These are phyloP conservation scores for Penicillium longicatenatum DNA, from an alignment of 495 filamentous ascomycete genomes.

Conservation along the genomic window DNA sequence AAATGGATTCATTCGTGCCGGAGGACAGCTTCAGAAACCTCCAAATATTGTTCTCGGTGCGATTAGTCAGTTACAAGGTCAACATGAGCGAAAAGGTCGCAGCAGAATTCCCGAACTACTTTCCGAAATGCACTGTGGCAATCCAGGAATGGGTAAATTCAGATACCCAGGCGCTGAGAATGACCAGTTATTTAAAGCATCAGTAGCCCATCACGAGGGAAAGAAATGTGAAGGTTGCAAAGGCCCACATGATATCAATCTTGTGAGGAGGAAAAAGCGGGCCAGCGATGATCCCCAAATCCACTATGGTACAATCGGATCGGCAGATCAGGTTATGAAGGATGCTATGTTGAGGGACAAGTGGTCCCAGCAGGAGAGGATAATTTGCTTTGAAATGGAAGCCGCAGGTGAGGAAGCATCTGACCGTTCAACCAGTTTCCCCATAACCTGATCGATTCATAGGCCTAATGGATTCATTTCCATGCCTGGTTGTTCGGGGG, in stretches of 20 bases:
- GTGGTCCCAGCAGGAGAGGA: constrained; percentile 19
- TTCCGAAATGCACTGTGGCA: too few relatives aligned
- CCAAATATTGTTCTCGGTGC: constrained; percentile 12
- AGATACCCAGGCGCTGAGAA: too few relatives aligned
- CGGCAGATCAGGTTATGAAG: constrained; percentile 42
- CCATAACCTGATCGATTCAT: too few relatives aligned
- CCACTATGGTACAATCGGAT: constrained; percentile 47
- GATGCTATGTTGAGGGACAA: constrained; percentile 32
- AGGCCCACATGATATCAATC: constrained; percentile 15
- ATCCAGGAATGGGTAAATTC: too few relatives aligned
- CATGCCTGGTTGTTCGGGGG: constrained; percentile 19
- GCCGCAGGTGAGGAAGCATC: constrained; percentile 31
- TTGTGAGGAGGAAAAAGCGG: constrained; percentile 3
- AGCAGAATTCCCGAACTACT: too few relatives aligned
- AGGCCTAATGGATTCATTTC: constrained; percentile 29
- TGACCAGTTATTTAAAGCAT: too few relatives aligned
- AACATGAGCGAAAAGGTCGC: too few relatives aligned
- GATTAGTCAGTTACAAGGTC: too few relatives aligned
- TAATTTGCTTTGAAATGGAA: constrained; percentile 53
- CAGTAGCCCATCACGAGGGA: too few relatives aligned
- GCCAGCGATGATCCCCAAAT: constrained; percentile 14
- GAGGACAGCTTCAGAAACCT: constrained; percentile 16
- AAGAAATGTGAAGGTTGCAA: constrained; percentile 8
- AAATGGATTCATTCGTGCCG: constrained; percentile 19
- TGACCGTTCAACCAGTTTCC: too few relatives aligned